These are phyloP conservation scores for Eleusine indica DNA, from an alignment of 176 grass and related monocot genomes.

Conservation along the genomic window DNA sequence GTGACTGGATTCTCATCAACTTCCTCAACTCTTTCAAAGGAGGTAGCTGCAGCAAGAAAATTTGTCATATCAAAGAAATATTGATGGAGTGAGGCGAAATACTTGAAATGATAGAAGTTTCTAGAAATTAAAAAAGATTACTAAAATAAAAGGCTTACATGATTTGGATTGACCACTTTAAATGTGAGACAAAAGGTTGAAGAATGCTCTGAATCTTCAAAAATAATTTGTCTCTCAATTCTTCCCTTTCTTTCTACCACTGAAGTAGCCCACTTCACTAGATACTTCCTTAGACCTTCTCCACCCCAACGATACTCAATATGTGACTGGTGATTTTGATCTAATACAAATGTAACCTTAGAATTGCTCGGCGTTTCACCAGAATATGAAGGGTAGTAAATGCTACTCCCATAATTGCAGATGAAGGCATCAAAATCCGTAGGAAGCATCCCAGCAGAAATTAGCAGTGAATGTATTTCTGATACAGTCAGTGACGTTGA, in stretches of 20 bases:
- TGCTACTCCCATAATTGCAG: constrained; percentile 85
- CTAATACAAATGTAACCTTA: constrained; percentile 63
- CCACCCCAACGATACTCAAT: constrained; percentile 96
- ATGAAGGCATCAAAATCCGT: constrained; percentile 95
- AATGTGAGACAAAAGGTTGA: constrained; percentile 87
- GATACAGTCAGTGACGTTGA: constrained; percentile 66
- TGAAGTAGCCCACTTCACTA: constrained; percentile 77
- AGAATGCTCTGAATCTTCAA: constrained; percentile 75
- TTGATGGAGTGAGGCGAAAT: not conserved
- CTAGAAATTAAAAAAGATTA: not conserved
- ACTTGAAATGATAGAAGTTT: constrained; percentile 14
- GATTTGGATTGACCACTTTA: constrained; percentile 72
- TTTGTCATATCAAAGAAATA: not conserved
- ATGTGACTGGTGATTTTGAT: constrained; percentile 87
- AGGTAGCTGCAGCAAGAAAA: constrained; percentile 51
- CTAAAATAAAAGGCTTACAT: constrained; percentile 61
- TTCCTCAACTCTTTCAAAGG: constrained; percentile 69
- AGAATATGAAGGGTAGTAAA: constrained; percentile 80
- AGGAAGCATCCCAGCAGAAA: constrained; percentile 60
- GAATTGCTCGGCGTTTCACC: constrained; percentile 61
- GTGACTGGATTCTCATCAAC: constrained; percentile 77
- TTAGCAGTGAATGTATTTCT: constrained; percentile 68
- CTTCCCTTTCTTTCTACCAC: constrained; percentile 66
- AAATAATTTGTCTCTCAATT: constrained; percentile 73
- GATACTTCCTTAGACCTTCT: constrained; percentile 91